phyloP scores from a whole-genome alignment of 441 rosid species.

The Gossypium lobatum region DNA sequence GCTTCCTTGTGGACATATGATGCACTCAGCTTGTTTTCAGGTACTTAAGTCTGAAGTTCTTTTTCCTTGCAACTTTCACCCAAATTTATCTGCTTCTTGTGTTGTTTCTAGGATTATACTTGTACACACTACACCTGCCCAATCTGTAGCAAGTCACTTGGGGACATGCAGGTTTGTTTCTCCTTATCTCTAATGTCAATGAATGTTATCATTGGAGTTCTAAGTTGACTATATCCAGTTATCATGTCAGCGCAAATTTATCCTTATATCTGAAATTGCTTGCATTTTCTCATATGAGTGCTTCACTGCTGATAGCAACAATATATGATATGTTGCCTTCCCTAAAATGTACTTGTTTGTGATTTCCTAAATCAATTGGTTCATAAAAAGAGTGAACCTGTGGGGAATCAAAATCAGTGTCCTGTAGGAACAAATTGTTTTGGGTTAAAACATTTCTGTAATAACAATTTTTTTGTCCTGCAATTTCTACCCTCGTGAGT shows the following conservation, averaged over 20 bases:
- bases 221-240: not conserved
- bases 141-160: constrained; percentile 87
- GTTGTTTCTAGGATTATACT: constrained; percentile 60
- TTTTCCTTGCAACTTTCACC: not conserved
- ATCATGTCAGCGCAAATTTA: not conserved
- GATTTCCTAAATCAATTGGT: not conserved
- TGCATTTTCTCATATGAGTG: not conserved
- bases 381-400: not conserved
- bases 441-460: not conserved
- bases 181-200: not conserved
- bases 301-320: not conserved
- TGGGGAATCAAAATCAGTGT: not conserved
- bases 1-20: constrained; percentile 82
- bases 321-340: not conserved
- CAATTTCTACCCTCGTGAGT: not conserved
- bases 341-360: not conserved
- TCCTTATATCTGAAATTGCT: not conserved
- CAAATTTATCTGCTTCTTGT: constrained; percentile 18
- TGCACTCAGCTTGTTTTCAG: constrained; percentile 88
- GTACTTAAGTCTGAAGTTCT: constrained; percentile 29
- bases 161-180: constrained; percentile 74
- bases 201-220: not conserved
- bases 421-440: not conserved
- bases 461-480: not conserved
- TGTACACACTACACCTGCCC: constrained; percentile 75